Evolutionary conservation across 192 early-diverging fungal genomes (phyloP).

Genomic region (Coemansia sp.): DNA sequence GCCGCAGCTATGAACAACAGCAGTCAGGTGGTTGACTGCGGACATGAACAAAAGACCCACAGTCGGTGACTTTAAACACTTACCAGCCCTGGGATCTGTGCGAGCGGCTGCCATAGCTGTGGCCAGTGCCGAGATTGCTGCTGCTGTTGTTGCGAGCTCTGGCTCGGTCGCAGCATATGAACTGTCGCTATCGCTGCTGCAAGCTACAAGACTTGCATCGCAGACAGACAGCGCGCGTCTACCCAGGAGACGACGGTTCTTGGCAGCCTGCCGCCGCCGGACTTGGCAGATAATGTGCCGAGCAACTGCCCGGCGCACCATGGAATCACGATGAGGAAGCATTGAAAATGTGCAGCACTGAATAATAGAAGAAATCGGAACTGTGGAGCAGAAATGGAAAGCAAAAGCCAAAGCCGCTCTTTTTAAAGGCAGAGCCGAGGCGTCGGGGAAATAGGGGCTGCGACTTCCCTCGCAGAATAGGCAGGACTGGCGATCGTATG

Average conservation of each 20-base stretch:
- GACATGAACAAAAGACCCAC: not conserved
- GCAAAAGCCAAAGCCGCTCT: not conserved
- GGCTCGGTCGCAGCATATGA: not conserved
- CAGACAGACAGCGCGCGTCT: not conserved
- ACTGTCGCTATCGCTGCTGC: not conserved
- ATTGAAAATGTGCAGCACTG: not conserved
- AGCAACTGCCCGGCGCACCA: conserved; percentile 8
- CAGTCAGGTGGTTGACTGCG: not conserved
- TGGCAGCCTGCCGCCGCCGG: conserved; percentile 8
- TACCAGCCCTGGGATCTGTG: conserved; percentile 5
- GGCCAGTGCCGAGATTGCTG: not conserved
- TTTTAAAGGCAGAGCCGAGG: not conserved
- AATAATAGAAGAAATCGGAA: not conserved
- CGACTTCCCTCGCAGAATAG: not conserved
- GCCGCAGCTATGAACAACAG: not conserved
- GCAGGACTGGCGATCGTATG: not conserved
- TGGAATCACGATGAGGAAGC: not conserved
- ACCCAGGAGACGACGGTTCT: conserved; percentile 7
- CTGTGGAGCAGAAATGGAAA: not conserved
- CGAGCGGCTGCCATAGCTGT: not conserved
- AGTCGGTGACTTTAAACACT: not conserved
- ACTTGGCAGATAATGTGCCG: conserved; percentile 7
- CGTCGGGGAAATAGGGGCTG: not conserved
- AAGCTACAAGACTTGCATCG: not conserved
- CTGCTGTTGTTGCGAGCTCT: not conserved